Base-by-base conservation (phyloP, 139 green algal species). In the Picochlorum sp. region DNA sequence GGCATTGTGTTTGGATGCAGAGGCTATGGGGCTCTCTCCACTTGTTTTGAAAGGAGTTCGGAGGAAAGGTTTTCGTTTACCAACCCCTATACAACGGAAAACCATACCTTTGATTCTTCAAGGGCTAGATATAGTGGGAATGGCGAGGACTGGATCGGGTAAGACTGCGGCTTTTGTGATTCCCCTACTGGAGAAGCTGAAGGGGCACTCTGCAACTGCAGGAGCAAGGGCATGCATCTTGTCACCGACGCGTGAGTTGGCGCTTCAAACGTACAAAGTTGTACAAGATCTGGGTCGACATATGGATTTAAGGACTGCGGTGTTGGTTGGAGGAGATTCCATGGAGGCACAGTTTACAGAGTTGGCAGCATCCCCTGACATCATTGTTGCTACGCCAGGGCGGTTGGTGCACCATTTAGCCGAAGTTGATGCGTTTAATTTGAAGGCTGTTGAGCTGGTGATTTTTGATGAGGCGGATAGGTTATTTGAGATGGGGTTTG, bases 401-500 rank as follows among this genome's bases (percentile, higher is more conserved):
- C 86, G 92, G 6, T 72, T 98, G 57, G 78, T 95, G 64, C 93
- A 98, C 67, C 89, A 97, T 73, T 69, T 98, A 55, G 68, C 78
- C 45, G 86, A 95, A 76, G 80, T 96, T 38, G 44, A 86, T 54
- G 86, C 83, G 49, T 77, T 97, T 45, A 78, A 54, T 38, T 73
- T 96, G 34, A 49, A 63, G 3, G 68, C 51, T 1, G 83, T 95
- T 55, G 76, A 93, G 68, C 90, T 89, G 62, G 70, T 81, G 21
- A 87, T 97, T 14, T 85, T 96, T 45, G 92, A 98, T 57, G 91
- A 98, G 72, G 93, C 93, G 4, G 93, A 98, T 78, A 75, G 94
- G 7, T 81, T 98, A 59, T 98, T 98, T 65, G 93, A 98, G 75
- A 96, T 98, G 91, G 93, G 92, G 23, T 95, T 98, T 76, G 82